These are phyloP conservation scores for Epichloe amarillans DNA, from an alignment of 2,329 filamentous ascomycete species.

Conservation along the genomic window DNA sequence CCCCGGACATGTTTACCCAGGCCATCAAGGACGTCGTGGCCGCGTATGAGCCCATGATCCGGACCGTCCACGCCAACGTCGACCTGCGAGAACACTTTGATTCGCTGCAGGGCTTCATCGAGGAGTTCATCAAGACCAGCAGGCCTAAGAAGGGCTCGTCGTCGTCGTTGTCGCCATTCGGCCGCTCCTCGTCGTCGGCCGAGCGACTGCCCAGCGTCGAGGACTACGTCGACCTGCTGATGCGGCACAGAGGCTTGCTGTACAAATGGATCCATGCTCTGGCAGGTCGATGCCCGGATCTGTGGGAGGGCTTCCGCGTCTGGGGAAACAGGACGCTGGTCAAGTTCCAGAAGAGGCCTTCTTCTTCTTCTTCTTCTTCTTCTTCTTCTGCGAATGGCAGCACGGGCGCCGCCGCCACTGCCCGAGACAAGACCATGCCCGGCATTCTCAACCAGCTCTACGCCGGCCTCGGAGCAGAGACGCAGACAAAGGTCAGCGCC, in stretches of 20 bases:
- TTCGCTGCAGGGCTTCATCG: conserved; percentile 54
- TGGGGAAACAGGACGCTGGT: conserved; percentile 47
- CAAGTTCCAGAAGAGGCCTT: conserved; percentile 32
- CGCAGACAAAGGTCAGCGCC: conserved; percentile 30
- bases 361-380: too few species aligned
- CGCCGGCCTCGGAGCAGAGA: conserved; percentile 29
- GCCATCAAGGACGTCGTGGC: conserved; percentile 50
- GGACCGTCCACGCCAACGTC: conserved; percentile 55
- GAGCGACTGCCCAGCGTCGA: conserved; percentile 45
- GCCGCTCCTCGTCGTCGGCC: not conserved
- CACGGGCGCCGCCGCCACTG: too few species aligned
- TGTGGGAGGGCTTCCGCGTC: conserved; percentile 44
- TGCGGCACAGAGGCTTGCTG: conserved; percentile 46
- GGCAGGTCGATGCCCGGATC: conserved; percentile 51
- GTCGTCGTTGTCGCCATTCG: not conserved
- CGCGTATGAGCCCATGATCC: conserved; percentile 63
- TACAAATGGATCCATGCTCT: conserved; percentile 63
- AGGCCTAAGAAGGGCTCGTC: conserved; percentile 26
- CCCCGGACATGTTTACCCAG: conserved; percentile 60
- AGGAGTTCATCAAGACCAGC: conserved; percentile 53
- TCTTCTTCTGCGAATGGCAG: too few species aligned
- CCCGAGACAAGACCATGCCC: conserved; percentile 17
- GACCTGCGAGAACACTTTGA: conserved; percentile 57
- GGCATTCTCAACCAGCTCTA: conserved; percentile 29
- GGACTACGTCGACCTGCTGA: conserved; percentile 56